These are phyloP conservation scores for Aspergillus ellipticus DNA, from an alignment of 495 filamentous ascomycete genomes.

Conservation along the genomic window DNA sequence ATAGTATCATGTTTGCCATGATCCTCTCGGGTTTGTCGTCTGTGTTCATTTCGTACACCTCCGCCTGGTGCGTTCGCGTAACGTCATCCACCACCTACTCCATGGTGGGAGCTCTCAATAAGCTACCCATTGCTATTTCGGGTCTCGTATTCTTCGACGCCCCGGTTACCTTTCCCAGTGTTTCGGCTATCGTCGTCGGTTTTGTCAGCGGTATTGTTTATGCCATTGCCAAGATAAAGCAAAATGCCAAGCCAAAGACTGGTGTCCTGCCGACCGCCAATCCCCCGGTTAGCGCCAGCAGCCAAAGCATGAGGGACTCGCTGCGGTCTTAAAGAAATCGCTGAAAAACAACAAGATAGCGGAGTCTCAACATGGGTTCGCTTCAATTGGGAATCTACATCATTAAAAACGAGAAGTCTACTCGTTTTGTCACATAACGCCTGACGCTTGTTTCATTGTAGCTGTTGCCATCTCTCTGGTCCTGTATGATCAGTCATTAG, in stretches of 20 bases:
- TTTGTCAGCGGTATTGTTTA: constrained; percentile 93
- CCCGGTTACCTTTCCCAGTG: constrained; percentile 85
- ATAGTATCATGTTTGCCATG: constrained; percentile 79
- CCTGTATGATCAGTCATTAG: constrained; percentile 10
- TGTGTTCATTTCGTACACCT: constrained; percentile 98
- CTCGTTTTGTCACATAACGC: constrained; percentile 24
- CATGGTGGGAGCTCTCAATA: constrained; percentile 98
- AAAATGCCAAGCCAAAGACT: constrained; percentile 60
- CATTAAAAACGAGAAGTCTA: background rate
- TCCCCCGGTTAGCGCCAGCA: constrained; percentile 81
- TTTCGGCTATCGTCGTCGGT: constrained; percentile 83
- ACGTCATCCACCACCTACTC: constrained; percentile 96
- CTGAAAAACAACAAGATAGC: background rate
- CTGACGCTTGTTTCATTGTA: constrained; percentile 37
- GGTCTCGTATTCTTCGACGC: constrained; percentile 94
- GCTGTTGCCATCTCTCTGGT: constrained; percentile 6
- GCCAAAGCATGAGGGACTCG: constrained; percentile 87
- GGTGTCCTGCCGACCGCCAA: constrained; percentile 63
- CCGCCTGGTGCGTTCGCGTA: constrained; percentile 96
- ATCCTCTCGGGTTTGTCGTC: constrained; percentile 88
- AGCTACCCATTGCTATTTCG: constrained; percentile 87
- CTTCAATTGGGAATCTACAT: background rate
- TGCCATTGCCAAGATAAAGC: constrained; percentile 84
- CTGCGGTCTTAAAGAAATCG: constrained; percentile 49
- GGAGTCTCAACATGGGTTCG: background rate